Base-by-base conservation (phyloP, 2,329 filamentous ascomycete genomes). In the Cladophialophora bantiana region DNA sequence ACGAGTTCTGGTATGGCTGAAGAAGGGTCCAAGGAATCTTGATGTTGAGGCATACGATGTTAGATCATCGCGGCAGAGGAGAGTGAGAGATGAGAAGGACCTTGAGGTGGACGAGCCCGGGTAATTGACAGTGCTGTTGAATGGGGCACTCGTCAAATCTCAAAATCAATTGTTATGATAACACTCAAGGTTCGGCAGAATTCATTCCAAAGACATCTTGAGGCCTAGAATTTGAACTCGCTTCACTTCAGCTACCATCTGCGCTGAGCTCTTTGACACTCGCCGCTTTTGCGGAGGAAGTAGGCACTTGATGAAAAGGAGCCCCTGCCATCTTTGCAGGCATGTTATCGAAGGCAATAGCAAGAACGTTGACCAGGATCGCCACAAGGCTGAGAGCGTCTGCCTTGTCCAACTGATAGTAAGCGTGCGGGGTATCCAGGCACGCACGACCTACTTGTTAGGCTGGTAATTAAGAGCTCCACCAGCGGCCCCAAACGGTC, bases 361-460 rank as follows among this genome's bases (percentile, higher is more conserved):
- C 26, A 7, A 52, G 58, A 38, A 26, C 34, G 26, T 60, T 50
- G 38, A 50, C 58, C 18, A 40, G 40, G 15, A 59, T 59, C 56
- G 75, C 50, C n/a, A 26, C 50, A 20, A 26, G 26, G 26, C 26
- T 26, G 26, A 26, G 26, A 26, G 26, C 26, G 26, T 26, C 26
- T 26, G 26, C 26, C 26, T 26, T 26, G 26, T 26, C 26, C 26
- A 26, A 26, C 26, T 26, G 2, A 26, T 26, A n/a, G n/a, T n/a
- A 26, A 26, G 26, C 3, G 26, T 26, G 26, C 3, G 26, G 26
- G 26, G 26, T 26, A 26, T 40, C 12, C 10, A 40, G 36, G 36
- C 36, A 38, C 36, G 36, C 36, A 10, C 36, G 3, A 4, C n/a
- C n/a, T n/a, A n/a, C n/a, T n/a, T n/a, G 26, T 3, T 26, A 26